Base-by-base conservation (phyloP, 1,284 basidiomycete genomes). In the Sporisorium graminicola region DNA sequence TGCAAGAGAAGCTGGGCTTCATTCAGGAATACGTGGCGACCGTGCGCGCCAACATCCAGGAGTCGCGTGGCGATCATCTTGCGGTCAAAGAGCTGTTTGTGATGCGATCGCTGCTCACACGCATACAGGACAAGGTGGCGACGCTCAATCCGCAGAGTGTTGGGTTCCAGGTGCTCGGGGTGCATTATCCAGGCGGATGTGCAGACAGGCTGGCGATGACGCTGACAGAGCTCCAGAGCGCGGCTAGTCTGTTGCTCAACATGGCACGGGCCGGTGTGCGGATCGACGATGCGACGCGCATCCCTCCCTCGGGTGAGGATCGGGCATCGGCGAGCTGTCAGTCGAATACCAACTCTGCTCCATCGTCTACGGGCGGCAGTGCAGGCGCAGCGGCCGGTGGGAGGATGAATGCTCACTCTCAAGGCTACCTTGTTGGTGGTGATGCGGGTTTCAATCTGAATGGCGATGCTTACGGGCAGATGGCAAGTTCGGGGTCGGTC, bases 61-160 rank as follows among this genome's bases (percentile, higher is more conserved):
- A 74, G 44, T 74, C 71, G 22, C 65, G 71, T n/a, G 71, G 71
- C 37, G 71, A 74, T 35, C 71, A 74, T 53, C 62, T 74, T 0
- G 71, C 71, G 1, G 71, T 74, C 2, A 74, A 74, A 42, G 71
- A 74, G 61, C 65, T 74, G 12, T 74, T 69, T 29, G 61, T 74
- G 16, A 74, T 74, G 71, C 65, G 71, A 4, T 74, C 71, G 46
- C 29, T 74, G 46, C 71, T 74, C n/a, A 74, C 69, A 20, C 58
- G 71, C 0, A 69, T 74, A 27, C 71, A 74, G 35, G 71, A 74
- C 35, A 74, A 74, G 49, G 71, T 74, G 6, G 58, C 61, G 2
- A 74, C 65, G 5, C 58, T 74, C 29, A 68, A 68, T n/a, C 71
- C 71, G 6, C 71, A 74, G 27, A 68, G 65, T 12, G 62, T 74